Evolutionary conservation across 148 eudicot genomes (phyloP).

Genomic region (Rhododendron molle): DNA sequence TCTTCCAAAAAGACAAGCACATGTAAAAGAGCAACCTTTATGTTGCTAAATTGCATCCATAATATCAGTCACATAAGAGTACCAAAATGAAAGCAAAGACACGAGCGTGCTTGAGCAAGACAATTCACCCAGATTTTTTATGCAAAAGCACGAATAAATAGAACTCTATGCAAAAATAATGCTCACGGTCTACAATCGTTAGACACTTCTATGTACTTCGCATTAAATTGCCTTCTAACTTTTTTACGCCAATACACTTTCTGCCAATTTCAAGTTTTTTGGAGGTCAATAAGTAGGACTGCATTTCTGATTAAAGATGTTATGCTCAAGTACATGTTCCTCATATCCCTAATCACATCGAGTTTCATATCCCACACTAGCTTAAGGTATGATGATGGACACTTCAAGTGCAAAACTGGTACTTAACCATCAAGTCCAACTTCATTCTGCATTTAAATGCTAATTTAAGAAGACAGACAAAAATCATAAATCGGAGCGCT

Average conservation of each 20-base stretch:
- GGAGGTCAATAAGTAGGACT: neutral
- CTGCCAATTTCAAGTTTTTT: neutral
- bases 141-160: neutral
- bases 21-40: neutral
- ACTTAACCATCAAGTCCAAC: neutral
- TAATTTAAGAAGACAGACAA: neutral
- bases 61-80: neutral
- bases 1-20: neutral
- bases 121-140: neutral
- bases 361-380: neutral
- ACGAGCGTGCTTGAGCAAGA: neutral
- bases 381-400: neutral
- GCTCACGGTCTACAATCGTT: neutral
- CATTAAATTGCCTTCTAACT: neutral
- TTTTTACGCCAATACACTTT: neutral
- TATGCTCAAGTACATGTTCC: neutral
- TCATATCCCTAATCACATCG: neutral
- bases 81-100: neutral
- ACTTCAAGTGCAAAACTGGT: neutral
- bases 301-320: neutral
- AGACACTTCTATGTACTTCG: neutral
- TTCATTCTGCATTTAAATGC: neutral
- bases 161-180: neutral
- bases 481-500: neutral
- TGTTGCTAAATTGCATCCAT: neutral